A percentile compares a stretch with the other conserved stretches of the same genome.
phyloP scores from a whole-genome alignment of 768 basidiomycete species.

The Leccinum uliginosum region DNA sequence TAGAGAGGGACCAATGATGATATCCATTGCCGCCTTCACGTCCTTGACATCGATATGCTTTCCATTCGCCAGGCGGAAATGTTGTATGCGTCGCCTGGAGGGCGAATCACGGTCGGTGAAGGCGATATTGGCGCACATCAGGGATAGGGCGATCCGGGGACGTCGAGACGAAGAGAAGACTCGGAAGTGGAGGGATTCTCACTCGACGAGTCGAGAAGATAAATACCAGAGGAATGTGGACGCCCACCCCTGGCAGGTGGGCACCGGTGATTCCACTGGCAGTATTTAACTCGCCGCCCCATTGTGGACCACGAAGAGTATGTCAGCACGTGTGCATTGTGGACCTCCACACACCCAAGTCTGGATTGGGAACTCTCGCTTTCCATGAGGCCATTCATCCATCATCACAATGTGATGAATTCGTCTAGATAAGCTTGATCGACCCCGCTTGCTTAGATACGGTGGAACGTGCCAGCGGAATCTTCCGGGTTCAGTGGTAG shows the following conservation, averaged over 20 bases:
- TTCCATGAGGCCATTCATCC: conserved; percentile 18
- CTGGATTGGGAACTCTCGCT: conserved; percentile 11
- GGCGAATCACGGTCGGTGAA: conserved; percentile 2
- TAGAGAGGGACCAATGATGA: conserved; percentile 23
- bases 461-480: conserved; percentile 13
- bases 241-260: neutral
- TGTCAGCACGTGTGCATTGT: conserved; percentile 20
- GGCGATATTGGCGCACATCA: conserved; percentile 13
- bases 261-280: neutral
- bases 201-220: conserved; percentile 5
- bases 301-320: conserved; percentile 2
- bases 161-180: neutral
- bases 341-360: conserved; percentile 12
- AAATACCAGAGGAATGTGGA: conserved; percentile 1
- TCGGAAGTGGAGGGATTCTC: neutral
- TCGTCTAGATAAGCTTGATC: conserved; percentile 10
- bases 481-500: conserved; percentile 6
- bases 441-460: conserved; percentile 1
- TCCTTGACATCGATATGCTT: conserved; percentile 16
- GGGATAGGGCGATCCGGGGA: neutral
- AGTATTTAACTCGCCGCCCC: conserved; percentile 25
- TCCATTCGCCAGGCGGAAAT: conserved; percentile 7
- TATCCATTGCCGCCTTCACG: conserved; percentile 13
- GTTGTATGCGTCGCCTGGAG: conserved; percentile 6
- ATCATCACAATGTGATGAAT: neutral